Evolutionary conservation across 2,329 filamentous ascomycete species (phyloP).

Genomic region (Trichoderma pleuroti): DNA sequence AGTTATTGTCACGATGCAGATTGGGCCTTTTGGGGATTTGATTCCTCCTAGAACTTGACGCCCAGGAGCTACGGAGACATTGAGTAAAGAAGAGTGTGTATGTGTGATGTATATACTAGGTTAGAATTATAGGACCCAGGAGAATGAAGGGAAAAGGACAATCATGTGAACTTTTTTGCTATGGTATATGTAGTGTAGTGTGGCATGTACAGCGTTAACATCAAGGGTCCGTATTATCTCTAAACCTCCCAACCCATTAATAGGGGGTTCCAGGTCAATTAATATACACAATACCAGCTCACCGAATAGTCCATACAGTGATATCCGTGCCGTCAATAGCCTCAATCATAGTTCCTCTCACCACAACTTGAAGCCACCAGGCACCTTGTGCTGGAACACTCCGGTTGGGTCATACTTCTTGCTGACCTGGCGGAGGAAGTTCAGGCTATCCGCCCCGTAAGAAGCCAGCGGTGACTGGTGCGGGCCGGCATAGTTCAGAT

Average conservation of each 20-base stretch:
- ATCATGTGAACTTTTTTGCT: neutral
- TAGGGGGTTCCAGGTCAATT: neutral
- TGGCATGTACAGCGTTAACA: neutral
- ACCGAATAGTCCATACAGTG: neutral
- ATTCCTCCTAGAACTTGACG: neutral
- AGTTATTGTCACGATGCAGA: neutral
- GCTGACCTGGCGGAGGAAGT: slow-evolving; percentile 21
- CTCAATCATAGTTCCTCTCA: neutral
- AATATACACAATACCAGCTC: neutral
- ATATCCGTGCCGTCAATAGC: neutral
- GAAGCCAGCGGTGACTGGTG: neutral
- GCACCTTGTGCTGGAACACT: slow-evolving; percentile 31
- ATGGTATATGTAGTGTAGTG: neutral
- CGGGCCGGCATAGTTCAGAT: slow-evolving; percentile 1
- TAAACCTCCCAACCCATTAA: neutral
- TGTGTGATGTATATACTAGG: neutral
- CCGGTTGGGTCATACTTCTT: slow-evolving; percentile 33
- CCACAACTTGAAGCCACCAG: slow-evolving; percentile 36
- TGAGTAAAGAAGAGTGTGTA: neutral
- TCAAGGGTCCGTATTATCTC: neutral
- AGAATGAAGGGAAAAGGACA: neutral
- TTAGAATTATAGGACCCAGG: neutral
- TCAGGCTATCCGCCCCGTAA: neutral
- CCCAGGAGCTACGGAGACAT: neutral
- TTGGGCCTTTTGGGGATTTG: neutral